These are phyloP conservation scores for Emmonsiellopsis sp. DNA, from an alignment of 2,329 filamentous ascomycete genomes.

Conservation along the genomic window DNA sequence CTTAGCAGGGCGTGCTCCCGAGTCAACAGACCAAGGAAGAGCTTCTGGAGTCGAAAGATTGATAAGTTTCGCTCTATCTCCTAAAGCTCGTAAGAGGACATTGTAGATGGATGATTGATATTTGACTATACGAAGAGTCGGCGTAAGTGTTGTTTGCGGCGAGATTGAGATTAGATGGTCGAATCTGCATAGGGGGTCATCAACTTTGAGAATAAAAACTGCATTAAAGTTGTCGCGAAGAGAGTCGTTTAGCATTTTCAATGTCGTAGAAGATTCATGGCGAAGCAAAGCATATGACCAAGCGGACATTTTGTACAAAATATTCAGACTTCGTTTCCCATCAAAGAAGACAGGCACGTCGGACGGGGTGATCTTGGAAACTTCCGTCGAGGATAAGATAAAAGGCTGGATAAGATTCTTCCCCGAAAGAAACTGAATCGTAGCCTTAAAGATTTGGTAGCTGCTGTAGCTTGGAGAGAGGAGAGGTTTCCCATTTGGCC, in stretches of 20 bases:
- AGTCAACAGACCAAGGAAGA: conserved; percentile 41
- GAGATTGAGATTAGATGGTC: conserved; percentile 42
- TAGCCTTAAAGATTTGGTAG: conserved; percentile 90
- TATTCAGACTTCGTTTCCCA: conserved; percentile 61
- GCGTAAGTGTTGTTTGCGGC: conserved; percentile 19
- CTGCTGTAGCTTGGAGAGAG: conserved; percentile 76
- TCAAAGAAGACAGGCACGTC: conserved; percentile 69
- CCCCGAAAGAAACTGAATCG: conserved; percentile 73
- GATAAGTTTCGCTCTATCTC: conserved; percentile 63
- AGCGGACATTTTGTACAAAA: conserved; percentile 81
- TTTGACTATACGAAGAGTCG: conserved; percentile 16
- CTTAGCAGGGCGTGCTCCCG: conserved; percentile 24
- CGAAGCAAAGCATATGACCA: conserved; percentile 72
- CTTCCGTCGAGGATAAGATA: conserved; percentile 29
- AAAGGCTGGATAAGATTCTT: conserved; percentile 65
- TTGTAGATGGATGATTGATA: conserved; percentile 45
- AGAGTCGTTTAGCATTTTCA: conserved; percentile 65
- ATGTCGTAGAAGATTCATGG: conserved; percentile 64
- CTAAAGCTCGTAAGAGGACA: conserved; percentile 61
- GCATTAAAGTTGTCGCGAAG: conserved; percentile 72
- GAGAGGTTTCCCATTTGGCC: conserved; percentile 59
- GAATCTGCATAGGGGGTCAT: conserved; percentile 45
- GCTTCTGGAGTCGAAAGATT: conserved; percentile 42
- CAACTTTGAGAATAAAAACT: conserved; percentile 62
- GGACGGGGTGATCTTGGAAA: conserved; percentile 24